phyloP scores from a whole-genome alignment of 768 basidiomycete genomes.

The Boletus eberwhitei region DNA sequence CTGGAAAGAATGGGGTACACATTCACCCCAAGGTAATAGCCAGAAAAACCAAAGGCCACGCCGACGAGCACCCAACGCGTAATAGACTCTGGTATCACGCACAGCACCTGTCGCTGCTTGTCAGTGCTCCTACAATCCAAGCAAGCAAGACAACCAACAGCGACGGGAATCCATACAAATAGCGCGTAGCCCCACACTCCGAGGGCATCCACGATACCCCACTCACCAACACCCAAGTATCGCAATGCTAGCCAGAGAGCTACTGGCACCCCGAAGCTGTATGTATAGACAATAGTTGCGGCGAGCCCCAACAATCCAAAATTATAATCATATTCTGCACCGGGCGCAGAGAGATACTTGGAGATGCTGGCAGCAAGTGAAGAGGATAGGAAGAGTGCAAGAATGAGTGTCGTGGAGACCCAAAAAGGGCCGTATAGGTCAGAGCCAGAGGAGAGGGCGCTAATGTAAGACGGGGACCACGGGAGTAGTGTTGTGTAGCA shows the following conservation, averaged over 20 bases:
- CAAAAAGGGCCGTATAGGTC: slow-evolving; percentile 95
- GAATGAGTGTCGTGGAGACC: slow-evolving; percentile 94
- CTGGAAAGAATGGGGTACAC: slow-evolving; percentile 87
- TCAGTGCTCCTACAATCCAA: neutral
- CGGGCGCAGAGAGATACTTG: slow-evolving; percentile 71
- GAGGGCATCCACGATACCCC: slow-evolving; percentile 82
- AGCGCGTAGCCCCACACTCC: slow-evolving; percentile 79
- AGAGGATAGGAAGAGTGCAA: slow-evolving; percentile 90
- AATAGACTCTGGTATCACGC: slow-evolving; percentile 80
- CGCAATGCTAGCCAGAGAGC: slow-evolving; percentile 80
- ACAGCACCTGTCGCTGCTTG: slow-evolving; percentile 58
- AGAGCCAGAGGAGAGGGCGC: slow-evolving; percentile 49
- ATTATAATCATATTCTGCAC: slow-evolving; percentile 67
- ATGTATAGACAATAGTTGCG: slow-evolving; percentile 80
- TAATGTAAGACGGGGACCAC: slow-evolving; percentile 58
- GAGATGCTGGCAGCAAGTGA: slow-evolving; percentile 86
- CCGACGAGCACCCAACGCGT: slow-evolving; percentile 80
- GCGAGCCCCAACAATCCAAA: slow-evolving; percentile 84
- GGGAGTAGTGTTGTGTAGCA: slow-evolving; percentile 80
- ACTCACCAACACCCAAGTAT: slow-evolving; percentile 86
- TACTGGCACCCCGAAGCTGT: slow-evolving; percentile 79
- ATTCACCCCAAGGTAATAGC: slow-evolving; percentile 80
- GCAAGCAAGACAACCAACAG: slow-evolving; percentile 45
- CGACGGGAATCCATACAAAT: slow-evolving; percentile 86
- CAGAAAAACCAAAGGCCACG: slow-evolving; percentile 73